These are phyloP conservation scores for Collybia nuda DNA, from an alignment of 768 basidiomycete species.

Conservation along the genomic window DNA sequence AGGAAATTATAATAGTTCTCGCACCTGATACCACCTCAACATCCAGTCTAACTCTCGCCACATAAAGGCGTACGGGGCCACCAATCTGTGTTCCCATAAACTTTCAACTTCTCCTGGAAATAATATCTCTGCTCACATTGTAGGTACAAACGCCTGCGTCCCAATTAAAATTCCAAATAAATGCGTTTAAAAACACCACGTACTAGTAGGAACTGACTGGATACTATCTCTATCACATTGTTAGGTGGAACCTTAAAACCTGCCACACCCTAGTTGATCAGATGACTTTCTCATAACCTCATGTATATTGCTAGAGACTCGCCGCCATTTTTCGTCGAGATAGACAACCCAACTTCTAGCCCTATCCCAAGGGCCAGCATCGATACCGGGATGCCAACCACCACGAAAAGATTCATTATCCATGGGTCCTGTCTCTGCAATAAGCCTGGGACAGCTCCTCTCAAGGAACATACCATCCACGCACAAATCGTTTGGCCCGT, in stretches of 20 bases:
- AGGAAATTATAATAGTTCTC: background rate
- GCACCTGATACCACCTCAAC: conserved; percentile 58
- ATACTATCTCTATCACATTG: conserved; percentile 50
- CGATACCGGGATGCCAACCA: conserved; percentile 35
- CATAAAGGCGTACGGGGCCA: conserved; percentile 48
- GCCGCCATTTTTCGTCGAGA: conserved; percentile 46
- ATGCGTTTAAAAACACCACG: conserved; percentile 10
- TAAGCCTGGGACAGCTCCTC: too few relatives aligned
- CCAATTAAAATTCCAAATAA: background rate
- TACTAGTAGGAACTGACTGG: conserved; percentile 46
- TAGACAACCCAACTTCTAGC: conserved; percentile 41
- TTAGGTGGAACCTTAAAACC: conserved; percentile 52
- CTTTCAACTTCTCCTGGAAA: background rate
- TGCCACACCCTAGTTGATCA: conserved; percentile 18
- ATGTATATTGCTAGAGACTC: conserved; percentile 9
- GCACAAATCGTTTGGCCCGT: background rate
- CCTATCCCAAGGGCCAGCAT: conserved; percentile 48
- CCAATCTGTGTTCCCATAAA: conserved; percentile 26
- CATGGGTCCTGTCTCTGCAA: conserved; percentile 27
- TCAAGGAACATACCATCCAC: background rate
- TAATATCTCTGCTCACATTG: conserved; percentile 29
- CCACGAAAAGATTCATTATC: conserved; percentile 32
- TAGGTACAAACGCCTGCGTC: conserved; percentile 59
- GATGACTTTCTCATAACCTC: background rate
- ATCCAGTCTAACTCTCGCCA: conserved; percentile 56